Evolutionary conservation across 192 early-diverging fungal species (phyloP).

Genomic region (Allomyces javanicus): DNA sequence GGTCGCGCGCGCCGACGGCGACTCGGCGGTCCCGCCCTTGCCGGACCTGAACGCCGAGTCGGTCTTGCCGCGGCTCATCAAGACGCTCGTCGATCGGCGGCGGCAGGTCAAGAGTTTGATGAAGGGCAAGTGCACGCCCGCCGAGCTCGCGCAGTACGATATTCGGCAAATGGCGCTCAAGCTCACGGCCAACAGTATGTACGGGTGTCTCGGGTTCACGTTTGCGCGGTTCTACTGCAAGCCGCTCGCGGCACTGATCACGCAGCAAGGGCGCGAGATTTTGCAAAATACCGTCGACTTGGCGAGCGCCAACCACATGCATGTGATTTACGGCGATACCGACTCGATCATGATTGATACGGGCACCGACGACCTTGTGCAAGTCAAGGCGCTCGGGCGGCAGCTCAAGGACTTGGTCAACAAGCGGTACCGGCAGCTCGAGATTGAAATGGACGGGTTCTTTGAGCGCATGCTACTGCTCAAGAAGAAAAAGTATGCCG

Average conservation of each 20-base stretch:
- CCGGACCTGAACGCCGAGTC: neutral
- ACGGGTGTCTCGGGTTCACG: slow-evolving; percentile 86
- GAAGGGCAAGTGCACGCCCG: slow-evolving; percentile 41
- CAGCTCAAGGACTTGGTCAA: slow-evolving; percentile 72
- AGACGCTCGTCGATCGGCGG: slow-evolving; percentile 72
- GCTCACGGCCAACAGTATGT: slow-evolving; percentile 97
- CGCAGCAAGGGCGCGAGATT: slow-evolving; percentile 84
- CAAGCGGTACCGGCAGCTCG: slow-evolving; percentile 75
- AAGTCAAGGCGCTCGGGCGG: slow-evolving; percentile 62
- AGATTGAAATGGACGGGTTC: slow-evolving; percentile 91
- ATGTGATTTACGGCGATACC: slow-evolving; percentile 99
- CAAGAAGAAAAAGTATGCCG: slow-evolving; percentile 98
- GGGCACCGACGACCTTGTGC: slow-evolving; percentile 39
- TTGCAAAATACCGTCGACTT: slow-evolving; percentile 79
- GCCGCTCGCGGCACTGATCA: slow-evolving; percentile 93
- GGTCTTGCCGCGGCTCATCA: slow-evolving; percentile 70
- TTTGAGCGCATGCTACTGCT: slow-evolving; percentile 76
- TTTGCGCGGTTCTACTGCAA: slow-evolving; percentile 91
- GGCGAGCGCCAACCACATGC: slow-evolving; percentile 51
- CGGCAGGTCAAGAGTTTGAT: slow-evolving; percentile 73
- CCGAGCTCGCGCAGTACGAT: slow-evolving; percentile 49
- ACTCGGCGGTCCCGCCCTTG: neutral
- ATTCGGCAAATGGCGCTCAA: slow-evolving; percentile 90
- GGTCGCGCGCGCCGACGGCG: slow-evolving; percentile 27
- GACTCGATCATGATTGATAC: slow-evolving; percentile 98